Conservation (phyloP, 306 rosid species). For the Fragaria iinumae region DNA sequence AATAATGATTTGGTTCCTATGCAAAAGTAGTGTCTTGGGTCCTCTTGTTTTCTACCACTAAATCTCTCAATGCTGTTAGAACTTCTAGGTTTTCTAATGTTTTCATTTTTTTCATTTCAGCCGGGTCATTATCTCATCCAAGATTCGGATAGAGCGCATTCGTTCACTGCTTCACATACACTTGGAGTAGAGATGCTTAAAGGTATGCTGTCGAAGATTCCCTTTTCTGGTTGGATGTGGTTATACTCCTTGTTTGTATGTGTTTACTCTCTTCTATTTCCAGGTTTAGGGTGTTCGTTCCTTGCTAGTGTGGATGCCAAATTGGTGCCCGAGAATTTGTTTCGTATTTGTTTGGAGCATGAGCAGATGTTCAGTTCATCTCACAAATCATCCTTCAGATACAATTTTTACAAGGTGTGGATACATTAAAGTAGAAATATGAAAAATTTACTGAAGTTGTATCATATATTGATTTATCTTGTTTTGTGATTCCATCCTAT, state of each 20-base stretch:
- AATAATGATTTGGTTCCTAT: not conserved
- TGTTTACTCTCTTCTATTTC: conserved; percentile 5
- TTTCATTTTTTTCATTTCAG: conserved; percentile 41
- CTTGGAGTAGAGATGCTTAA: conserved; percentile 56
- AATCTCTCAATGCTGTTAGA: not conserved
- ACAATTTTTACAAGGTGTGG: conserved; percentile 81
- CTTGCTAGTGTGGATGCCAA: conserved; percentile 59
- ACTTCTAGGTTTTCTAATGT: not conserved
- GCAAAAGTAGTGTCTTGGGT: not conserved
- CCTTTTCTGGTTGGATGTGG: not conserved
- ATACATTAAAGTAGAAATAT: not conserved
- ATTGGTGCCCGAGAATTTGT: conserved; percentile 75
- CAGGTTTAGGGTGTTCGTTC: conserved; percentile 52
- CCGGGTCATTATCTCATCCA: conserved; percentile 50
- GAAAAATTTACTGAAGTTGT: conserved; percentile 6
- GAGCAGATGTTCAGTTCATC: conserved; percentile 43
- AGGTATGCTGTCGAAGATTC: conserved; percentile 40
- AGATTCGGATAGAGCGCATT: conserved; percentile 54
- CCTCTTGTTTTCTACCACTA: not conserved
- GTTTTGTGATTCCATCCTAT: conserved; percentile 11
- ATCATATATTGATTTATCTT: conserved; percentile 15
- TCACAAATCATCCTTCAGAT: conserved; percentile 41
- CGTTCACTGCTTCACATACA: conserved; percentile 63
- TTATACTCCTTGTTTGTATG: not conserved
- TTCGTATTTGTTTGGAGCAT: conserved; percentile 71